phyloP scores from a whole-genome alignment of 1,284 basidiomycete species.

The Ustilago cynodontis region DNA sequence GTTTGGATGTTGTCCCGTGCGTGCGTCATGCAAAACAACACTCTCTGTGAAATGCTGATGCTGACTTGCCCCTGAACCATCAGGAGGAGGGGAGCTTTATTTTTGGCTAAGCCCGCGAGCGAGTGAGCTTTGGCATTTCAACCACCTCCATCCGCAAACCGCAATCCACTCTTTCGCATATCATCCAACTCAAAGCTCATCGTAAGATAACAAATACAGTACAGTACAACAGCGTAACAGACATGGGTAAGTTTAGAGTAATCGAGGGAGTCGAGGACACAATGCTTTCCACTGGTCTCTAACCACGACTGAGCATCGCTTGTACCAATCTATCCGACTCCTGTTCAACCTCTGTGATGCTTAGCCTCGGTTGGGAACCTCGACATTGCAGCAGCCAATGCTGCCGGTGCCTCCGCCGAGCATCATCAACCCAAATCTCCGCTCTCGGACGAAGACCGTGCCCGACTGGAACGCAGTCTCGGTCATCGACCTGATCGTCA shows the following conservation, averaged over 20 bases:
- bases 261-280: no score
- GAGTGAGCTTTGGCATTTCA: background rate
- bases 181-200: no score
- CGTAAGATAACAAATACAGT: no score
- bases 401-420: slow-evolving; percentile 3
- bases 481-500: slow-evolving; percentile 75
- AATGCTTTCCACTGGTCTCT: no score
- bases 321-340: background rate
- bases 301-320: no score
- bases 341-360: no score
- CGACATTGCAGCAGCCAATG: slow-evolving; percentile 35
- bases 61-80: background rate
- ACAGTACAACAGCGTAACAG: no score
- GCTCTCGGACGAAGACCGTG: slow-evolving; percentile 27
- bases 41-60: no score
- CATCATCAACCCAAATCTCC: slow-evolving; percentile 19
- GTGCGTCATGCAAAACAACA: background rate
- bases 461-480: slow-evolving; percentile 75
- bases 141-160: no score
- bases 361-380: slow-evolving; percentile 18
- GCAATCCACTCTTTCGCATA: no score
- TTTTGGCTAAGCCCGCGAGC: background rate
- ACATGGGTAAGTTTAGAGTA: no score
- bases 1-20: background rate
- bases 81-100: background rate